These are phyloP conservation scores for Grammothele lineata DNA, from an alignment of 768 basidiomycete genomes.

Conservation along the genomic window DNA sequence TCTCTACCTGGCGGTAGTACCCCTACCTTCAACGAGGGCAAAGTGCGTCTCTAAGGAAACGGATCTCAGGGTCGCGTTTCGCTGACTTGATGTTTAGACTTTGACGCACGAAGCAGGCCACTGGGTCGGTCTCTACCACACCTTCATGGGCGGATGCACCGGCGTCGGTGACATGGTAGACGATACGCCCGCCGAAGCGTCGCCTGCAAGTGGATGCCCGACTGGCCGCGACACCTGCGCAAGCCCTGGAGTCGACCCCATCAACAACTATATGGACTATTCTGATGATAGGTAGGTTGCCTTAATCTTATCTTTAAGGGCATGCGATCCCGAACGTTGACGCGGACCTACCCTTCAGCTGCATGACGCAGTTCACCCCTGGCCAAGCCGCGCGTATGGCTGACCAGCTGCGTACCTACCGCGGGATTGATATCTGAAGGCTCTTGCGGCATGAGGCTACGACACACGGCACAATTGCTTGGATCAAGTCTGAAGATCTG, in stretches of 20 bases:
- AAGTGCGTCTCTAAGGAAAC: conserved; percentile 9
- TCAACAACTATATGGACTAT: conserved; percentile 55
- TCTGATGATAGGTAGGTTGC: conserved; percentile 35
- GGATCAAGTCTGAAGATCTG: too few relatives aligned
- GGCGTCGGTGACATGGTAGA: conserved; percentile 37
- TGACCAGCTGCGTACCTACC: conserved; percentile 42
- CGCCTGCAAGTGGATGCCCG: conserved; percentile 34
- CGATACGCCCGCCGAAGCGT: conserved; percentile 46
- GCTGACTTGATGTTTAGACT: conserved; percentile 27
- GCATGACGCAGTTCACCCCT: conserved; percentile 45
- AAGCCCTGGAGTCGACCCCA: conserved; percentile 32
- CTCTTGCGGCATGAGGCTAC: too few relatives aligned
- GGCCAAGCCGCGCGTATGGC: conserved; percentile 37
- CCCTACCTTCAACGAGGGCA: conserved; percentile 34
- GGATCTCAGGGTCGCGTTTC: too few relatives aligned
- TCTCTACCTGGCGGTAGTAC: conserved; percentile 38
- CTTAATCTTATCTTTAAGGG: too few relatives aligned
- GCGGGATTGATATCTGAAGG: conserved; percentile 26
- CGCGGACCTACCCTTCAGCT: conserved; percentile 17
- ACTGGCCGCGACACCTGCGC: conserved; percentile 26
- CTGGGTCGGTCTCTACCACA: conserved; percentile 57
- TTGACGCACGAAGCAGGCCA: conserved; percentile 57
- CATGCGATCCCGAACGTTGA: not conserved
- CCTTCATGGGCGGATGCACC: conserved; percentile 49
- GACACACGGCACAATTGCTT: too few relatives aligned